Conservation (phyloP, 129 eudicot genomes). For the Chrysanthemum lavandulifolium region DNA sequence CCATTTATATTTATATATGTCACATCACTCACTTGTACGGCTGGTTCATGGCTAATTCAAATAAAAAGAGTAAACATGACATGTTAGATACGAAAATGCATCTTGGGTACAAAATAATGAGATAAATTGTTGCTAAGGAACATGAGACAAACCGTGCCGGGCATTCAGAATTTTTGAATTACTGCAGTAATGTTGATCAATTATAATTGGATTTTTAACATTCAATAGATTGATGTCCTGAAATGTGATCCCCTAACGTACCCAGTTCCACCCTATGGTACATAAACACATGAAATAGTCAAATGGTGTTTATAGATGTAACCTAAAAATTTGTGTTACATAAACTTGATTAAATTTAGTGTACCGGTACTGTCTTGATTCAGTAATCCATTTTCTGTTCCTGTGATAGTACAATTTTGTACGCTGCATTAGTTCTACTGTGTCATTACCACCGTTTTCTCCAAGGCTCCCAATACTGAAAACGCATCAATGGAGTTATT, state of each 20-base stretch:
- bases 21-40: constrained; percentile 43
- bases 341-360: not conserved
- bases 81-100: not conserved
- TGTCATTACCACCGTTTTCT: constrained; percentile 7
- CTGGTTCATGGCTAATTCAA: constrained; percentile 19
- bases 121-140: not conserved
- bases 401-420: constrained; percentile 26
- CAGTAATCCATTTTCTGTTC: constrained; percentile 34
- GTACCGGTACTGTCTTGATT: constrained; percentile 43
- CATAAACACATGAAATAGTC: not conserved
- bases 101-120: not conserved
- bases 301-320: not conserved
- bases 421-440: constrained; percentile 33
- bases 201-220: constrained; percentile 38
- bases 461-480: constrained; percentile 47
- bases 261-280: constrained; percentile 32
- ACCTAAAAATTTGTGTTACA: not conserved
- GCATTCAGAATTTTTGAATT: not conserved
- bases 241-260: constrained; percentile 21
- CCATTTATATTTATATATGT: constrained; percentile 34
- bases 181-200: constrained; percentile 36
- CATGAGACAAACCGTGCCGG: not conserved
- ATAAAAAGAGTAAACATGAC: not conserved
- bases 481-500: not conserved
- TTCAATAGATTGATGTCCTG: constrained; percentile 23